These are phyloP conservation scores for Thinopyrum elongatum DNA, from an alignment of 176 grass and related monocot genomes.

Conservation along the genomic window DNA sequence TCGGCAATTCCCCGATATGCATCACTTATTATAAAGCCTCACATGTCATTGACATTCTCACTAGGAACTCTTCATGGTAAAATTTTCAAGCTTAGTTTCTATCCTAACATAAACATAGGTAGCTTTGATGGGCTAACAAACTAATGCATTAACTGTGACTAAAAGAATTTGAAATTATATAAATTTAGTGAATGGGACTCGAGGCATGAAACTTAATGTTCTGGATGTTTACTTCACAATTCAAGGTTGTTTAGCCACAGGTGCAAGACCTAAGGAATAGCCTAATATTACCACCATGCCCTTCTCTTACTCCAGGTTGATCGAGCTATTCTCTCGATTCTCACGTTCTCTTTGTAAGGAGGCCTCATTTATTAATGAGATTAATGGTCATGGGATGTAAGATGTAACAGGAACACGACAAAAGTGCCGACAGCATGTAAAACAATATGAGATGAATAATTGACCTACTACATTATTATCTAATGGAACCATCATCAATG, in stretches of 20 bases:
- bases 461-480: not conserved
- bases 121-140: not conserved
- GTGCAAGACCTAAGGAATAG: not conserved
- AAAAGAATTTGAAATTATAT: not conserved
- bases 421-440: not conserved
- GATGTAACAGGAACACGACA: not conserved
- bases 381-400: not conserved
- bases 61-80: not conserved
- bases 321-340: not conserved
- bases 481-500: constrained; percentile 28
- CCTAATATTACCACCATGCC: not conserved
- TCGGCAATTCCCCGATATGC: not conserved
- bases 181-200: not conserved
- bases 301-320: not conserved
- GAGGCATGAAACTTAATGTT: not conserved
- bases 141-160: not conserved
- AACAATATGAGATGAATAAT: not conserved
- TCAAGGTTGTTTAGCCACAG: not conserved
- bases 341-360: not conserved
- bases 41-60: constrained; percentile 3
- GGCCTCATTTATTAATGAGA: not conserved
- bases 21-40: not conserved
- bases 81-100: not conserved
- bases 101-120: not conserved
- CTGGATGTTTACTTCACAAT: not conserved